Evolutionary conservation across 345 rosid genomes (phyloP).

Genomic region (Leavenworthia alabamica): DNA sequence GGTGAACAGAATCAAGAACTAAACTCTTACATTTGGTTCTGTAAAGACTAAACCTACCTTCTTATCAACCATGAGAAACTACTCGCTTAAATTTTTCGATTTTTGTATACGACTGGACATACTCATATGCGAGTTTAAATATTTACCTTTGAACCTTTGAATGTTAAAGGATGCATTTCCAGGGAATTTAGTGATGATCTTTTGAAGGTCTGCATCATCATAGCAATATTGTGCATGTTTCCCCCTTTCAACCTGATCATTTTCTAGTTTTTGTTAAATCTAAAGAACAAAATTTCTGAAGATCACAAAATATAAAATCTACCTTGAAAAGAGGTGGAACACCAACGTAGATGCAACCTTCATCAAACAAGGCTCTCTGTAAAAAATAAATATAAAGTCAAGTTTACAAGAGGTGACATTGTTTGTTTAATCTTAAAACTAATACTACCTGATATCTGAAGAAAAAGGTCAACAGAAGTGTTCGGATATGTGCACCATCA

Average conservation of each 20-base stretch:
- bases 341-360: slow-evolving; percentile 93
- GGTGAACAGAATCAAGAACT: not conserved
- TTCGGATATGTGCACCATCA: slow-evolving; percentile 98
- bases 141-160: slow-evolving; percentile 94
- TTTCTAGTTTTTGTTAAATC: slow-evolving; percentile 13
- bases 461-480: slow-evolving; percentile 89
- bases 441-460: slow-evolving; percentile 97
- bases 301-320: slow-evolving; percentile 12
- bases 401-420: not conserved
- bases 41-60: not conserved
- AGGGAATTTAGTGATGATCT: slow-evolving; percentile 53
- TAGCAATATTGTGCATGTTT: slow-evolving; percentile 73
- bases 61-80: not conserved
- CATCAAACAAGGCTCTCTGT: slow-evolving; percentile 86
- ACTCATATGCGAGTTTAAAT: not conserved
- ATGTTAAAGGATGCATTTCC: slow-evolving; percentile 79
- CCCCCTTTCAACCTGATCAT: slow-evolving; percentile 82
- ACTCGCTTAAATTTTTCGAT: not conserved
- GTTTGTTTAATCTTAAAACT: not conserved
- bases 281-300: not conserved
- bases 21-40: slow-evolving; percentile 1
- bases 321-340: slow-evolving; percentile 98
- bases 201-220: slow-evolving; percentile 67
- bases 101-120: not conserved
- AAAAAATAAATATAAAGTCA: slow-evolving; percentile 19